Evolutionary conservation across 2,329 filamentous ascomycete genomes (phyloP).

Genomic region (Venturia pyrina): DNA sequence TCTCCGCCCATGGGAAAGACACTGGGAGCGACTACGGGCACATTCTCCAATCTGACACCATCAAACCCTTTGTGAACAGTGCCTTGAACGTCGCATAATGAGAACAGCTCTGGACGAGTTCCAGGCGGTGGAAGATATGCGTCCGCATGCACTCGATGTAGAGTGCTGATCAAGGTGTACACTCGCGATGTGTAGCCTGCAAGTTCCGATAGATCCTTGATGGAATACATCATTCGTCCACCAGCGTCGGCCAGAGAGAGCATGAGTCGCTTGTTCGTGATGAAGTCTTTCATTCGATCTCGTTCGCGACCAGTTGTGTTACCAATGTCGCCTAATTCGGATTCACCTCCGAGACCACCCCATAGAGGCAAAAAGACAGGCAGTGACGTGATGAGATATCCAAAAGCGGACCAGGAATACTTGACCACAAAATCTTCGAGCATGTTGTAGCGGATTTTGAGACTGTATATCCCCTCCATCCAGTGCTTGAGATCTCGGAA

Average conservation of each 20-base stretch:
- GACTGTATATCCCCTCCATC: slow-evolving; percentile 98
- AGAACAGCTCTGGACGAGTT: slow-evolving; percentile 69
- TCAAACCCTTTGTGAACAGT: slow-evolving; percentile 93
- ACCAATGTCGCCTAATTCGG: slow-evolving; percentile 49
- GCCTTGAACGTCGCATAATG: slow-evolving; percentile 81
- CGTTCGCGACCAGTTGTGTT: slow-evolving; percentile 56
- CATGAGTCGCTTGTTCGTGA: slow-evolving; percentile 98
- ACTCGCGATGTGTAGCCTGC: slow-evolving; percentile 94
- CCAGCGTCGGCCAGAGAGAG: slow-evolving; percentile 92
- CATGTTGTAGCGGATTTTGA: slow-evolving; percentile 98
- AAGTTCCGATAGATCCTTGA: slow-evolving; percentile 93
- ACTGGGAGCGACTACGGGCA: slow-evolving; percentile 81
- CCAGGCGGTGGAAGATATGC: slow-evolving; percentile 66
- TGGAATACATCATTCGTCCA: slow-evolving; percentile 98
- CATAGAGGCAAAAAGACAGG: slow-evolving; percentile 91
- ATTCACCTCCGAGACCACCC: slow-evolving; percentile 69
- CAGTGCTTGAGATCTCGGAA: slow-evolving; percentile 88
- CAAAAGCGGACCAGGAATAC: slow-evolving; percentile 97
- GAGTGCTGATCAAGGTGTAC: slow-evolving; percentile 87
- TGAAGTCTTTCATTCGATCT: slow-evolving; percentile 94
- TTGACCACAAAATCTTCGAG: slow-evolving; percentile 97
- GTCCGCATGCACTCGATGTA: slow-evolving; percentile 86
- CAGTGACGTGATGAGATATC: slow-evolving; percentile 84
- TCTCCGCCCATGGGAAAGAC: slow-evolving; percentile 87
- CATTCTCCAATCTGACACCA: slow-evolving; percentile 83